Percentiles rank a stretch among this genome's conserved stretches.
phyloP scores from a whole-genome alignment of 371 early-diverging fungal species.

The Rhizopus microsporus region DNA sequence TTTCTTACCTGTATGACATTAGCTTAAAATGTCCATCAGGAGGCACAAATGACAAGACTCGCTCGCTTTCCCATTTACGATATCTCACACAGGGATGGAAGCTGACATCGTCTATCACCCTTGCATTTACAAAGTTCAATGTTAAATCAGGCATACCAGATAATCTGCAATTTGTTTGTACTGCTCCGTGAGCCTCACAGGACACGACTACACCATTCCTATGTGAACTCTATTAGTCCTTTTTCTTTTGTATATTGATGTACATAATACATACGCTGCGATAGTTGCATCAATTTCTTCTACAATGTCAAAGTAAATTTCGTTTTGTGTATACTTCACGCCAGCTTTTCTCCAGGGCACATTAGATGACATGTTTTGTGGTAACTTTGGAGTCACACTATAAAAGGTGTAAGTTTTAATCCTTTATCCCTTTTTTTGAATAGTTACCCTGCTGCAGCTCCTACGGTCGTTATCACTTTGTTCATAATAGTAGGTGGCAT shows the following conservation, averaged over 20 bases:
- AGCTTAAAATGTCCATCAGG: constrained; percentile 92
- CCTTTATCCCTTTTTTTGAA: too few relatives aligned
- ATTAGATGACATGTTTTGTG: constrained; percentile 65
- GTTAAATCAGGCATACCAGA: constrained; percentile 91
- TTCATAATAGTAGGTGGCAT: constrained; percentile 86
- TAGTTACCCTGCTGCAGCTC: constrained; percentile 63
- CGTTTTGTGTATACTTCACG: constrained; percentile 89
- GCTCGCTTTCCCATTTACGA: constrained; percentile 80
- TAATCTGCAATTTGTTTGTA: constrained; percentile 74
- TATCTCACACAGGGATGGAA: constrained; percentile 90
- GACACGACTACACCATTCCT: constrained; percentile 74
- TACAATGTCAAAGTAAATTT: constrained; percentile 89
- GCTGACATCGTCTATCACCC: constrained; percentile 77
- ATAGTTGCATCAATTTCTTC: constrained; percentile 88
- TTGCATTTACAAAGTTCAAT: constrained; percentile 71
- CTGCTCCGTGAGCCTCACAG: constrained; percentile 79
- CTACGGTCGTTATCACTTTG: constrained; percentile 84
- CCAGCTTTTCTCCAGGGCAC: constrained; percentile 88
- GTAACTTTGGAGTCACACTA: constrained; percentile 52
- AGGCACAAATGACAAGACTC: constrained; percentile 86
- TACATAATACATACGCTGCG: constrained; percentile 56
- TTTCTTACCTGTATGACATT: constrained; percentile 73
- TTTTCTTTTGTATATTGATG: background rate
- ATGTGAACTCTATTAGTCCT: background rate
- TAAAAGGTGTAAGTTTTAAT: background rate